These are phyloP conservation scores for Kokia cookei DNA, from an alignment of 441 rosid species.

Conservation along the genomic window DNA sequence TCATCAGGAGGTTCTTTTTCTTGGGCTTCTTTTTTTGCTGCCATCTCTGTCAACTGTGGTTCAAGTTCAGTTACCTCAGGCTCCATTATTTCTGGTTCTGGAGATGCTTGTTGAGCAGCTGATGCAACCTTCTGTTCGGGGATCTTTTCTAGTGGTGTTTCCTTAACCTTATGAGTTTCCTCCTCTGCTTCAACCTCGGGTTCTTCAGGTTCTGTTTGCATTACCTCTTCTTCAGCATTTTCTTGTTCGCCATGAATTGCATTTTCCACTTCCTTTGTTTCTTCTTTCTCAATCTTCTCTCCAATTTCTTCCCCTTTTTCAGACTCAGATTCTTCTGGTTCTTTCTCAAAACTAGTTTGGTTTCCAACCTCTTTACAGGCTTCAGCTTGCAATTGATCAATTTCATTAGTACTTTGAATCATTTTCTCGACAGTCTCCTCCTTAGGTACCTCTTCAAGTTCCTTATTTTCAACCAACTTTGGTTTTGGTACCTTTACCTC, in stretches of 20 bases:
- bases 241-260: not conserved
- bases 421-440: no score
- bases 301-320: not conserved
- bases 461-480: not conserved
- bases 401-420: not conserved
- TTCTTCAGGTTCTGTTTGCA: not conserved
- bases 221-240: not conserved
- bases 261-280: not conserved
- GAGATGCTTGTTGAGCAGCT: not conserved
- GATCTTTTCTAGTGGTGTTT: constrained; percentile 4
- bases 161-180: constrained; percentile 7
- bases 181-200: constrained; percentile 6
- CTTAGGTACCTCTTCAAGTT: not conserved
- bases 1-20: constrained; percentile 7
- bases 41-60: not conserved
- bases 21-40: constrained; percentile 7
- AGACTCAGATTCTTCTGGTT: not conserved
- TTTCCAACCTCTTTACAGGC: not conserved
- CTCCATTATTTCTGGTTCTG: constrained; percentile 3
- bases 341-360: not conserved
- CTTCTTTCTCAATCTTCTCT: not conserved
- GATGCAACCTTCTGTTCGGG: constrained; percentile 7
- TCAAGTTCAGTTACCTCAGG: not conserved
- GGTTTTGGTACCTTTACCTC: no score
- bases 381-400: not conserved